Evolutionary conservation across 1,139 yeast genomes (phyloP), one percentile per base, ranked within the genome.

Genomic region (Zygosaccharomyces pseudobailii): DNA sequence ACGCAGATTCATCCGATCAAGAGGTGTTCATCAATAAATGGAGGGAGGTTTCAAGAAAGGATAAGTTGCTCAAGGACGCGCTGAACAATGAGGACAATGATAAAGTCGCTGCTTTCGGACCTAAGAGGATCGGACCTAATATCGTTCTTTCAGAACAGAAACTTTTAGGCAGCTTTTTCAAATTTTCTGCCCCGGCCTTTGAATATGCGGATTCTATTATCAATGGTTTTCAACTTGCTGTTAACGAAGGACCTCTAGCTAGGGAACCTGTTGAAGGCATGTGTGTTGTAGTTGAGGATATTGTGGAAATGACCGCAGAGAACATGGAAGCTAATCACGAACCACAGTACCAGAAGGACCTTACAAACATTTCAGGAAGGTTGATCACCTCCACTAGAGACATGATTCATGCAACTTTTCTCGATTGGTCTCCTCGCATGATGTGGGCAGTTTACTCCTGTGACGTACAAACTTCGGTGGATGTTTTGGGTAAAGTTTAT

Each of bases 381-480:
- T 70, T 88, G 27, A 82, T 90, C 45, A 79, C 90, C 1, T 75
- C 79, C 2, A 80, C 89, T 0, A 80, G 90, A 57, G 94, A 87
- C 54, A 69, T 80, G 6, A 83, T 94, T 43, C 87, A 86, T 59
- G 73, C 75, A 37, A 79, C 82, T 1, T 78, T 90, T 59, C 65
- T 86, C 34, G 81, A 79, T 46, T 86, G 90, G 81, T 84, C 97
- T 0, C 96, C 97, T 6, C 76, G 98, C 50, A 69, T 94, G 45
- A 82, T 86, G 77, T 76, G 94, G 58, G 98, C 98, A 3, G 87
- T 86, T 81, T 94, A 92, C 63, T 75, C 87, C 1, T 90, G 97
- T 71, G 97, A 90, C 55, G 88, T 94, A 54, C 99, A 94, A 67
- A 95, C 98, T 0, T 79, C 95, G 2, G 80, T 96, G 0, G 98